Conservation (phyloP, 2,329 filamentous ascomycete species). For the Juglanconis sp. region DNA sequence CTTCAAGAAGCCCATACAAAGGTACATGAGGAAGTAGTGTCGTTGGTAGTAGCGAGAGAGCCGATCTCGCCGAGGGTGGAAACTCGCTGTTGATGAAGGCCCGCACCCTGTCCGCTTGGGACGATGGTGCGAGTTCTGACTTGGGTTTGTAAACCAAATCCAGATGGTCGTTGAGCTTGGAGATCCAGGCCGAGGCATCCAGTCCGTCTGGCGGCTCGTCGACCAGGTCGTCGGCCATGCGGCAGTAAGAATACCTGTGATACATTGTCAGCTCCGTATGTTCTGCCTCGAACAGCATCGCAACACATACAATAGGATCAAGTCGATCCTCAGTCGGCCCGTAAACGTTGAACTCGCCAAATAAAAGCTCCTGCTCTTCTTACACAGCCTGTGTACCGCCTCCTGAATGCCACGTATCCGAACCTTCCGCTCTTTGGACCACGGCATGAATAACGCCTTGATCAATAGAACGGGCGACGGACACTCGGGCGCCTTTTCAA, state of each 20-base stretch:
- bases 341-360: conserved; percentile 68
- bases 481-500: conserved; percentile 45
- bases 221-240: conserved; percentile 70
- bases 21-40: conserved; percentile 55
- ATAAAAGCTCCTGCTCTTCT: conserved; percentile 72
- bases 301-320: conserved; percentile 55
- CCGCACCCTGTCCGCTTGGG: conserved; percentile 8
- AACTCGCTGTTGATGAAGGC: conserved; percentile 47
- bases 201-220: conserved; percentile 55
- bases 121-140: conserved; percentile 23
- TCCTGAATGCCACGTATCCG: conserved; percentile 58
- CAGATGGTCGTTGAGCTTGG: conserved; percentile 55
- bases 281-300: not conserved
- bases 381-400: conserved; percentile 53
- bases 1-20: conserved; percentile 61
- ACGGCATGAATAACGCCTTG: conserved; percentile 44
- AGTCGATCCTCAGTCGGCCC: conserved; percentile 63
- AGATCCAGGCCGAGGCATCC: conserved; percentile 57
- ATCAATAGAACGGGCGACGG: conserved; percentile 50
- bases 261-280: conserved; percentile 9
- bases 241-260: conserved; percentile 65
- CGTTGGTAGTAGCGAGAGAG: conserved; percentile 58
- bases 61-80: conserved; percentile 47
- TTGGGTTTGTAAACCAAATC: conserved; percentile 45
- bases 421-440: conserved; percentile 51